These are phyloP conservation scores for Fusarium acutatum DNA, from an alignment of 2,329 filamentous ascomycete genomes.

Conservation along the genomic window DNA sequence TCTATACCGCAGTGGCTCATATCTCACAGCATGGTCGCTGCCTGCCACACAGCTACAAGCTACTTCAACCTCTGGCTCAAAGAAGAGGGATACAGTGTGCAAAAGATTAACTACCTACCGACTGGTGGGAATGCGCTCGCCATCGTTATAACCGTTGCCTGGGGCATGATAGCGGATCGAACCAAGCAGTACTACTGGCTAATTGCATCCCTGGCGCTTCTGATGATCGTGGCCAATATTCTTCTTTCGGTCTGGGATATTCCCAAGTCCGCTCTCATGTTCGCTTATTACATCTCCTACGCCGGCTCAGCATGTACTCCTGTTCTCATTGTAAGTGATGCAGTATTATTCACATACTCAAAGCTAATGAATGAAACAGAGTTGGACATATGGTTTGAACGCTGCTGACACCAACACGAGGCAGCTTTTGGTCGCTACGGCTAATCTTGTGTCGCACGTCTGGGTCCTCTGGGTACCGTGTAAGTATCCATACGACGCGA, in stretches of 20 bases:
- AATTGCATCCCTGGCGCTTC: background rate
- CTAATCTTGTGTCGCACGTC: background rate
- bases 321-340: background rate
- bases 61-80: background rate
- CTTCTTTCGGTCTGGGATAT: background rate
- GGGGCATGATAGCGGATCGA: background rate
- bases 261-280: background rate
- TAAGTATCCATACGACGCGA: too few species aligned
- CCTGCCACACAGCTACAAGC: background rate
- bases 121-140: background rate
- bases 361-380: background rate
- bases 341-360: background rate
- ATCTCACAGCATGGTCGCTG: background rate
- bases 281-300: background rate
- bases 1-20: background rate
- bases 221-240: background rate
- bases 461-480: background rate
- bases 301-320: background rate
- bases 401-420: background rate
- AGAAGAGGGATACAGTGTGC: background rate
- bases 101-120: background rate
- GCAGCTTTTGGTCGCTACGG: background rate
- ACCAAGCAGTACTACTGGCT: background rate
- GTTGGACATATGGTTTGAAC: background rate
- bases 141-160: background rate